Percentiles rank a stretch among this genome's conserved stretches.
Conservation (phyloP, 2,329 filamentous ascomycete genomes). For the Colletotrichum sidae region DNA sequence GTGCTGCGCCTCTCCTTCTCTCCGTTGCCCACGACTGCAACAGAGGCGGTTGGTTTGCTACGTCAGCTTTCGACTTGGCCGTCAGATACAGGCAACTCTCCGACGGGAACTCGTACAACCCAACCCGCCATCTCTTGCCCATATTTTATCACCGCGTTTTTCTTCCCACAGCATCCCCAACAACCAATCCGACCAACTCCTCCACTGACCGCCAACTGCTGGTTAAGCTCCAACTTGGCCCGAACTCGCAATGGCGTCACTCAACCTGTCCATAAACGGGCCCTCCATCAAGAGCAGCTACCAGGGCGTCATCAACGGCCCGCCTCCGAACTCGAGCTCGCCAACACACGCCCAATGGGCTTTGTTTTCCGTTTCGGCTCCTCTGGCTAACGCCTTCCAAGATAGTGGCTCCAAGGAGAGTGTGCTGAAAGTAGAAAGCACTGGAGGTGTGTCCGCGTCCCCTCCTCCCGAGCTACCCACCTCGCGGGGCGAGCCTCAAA, state of each 20-base stretch:
- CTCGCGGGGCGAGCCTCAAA: slow-evolving; percentile 29
- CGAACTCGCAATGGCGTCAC: slow-evolving; percentile 74
- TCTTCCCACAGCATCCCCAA: slow-evolving; percentile 1
- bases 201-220: slow-evolving; percentile 30
- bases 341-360: slow-evolving; percentile 93
- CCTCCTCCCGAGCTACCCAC: slow-evolving; percentile 23
- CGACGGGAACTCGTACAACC: slow-evolving; percentile 31
- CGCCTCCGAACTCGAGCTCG: slow-evolving; percentile 68
- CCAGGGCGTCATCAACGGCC: slow-evolving; percentile 67
- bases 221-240: slow-evolving; percentile 38
- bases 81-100: slow-evolving; percentile 34
- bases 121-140: slow-evolving; percentile 22
- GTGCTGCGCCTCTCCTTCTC: slow-evolving; percentile 36
- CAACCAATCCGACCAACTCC: slow-evolving; percentile 3
- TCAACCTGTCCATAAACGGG: slow-evolving; percentile 83
- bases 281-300: slow-evolving; percentile 88
- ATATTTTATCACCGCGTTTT: background rate
- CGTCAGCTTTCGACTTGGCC: slow-evolving; percentile 37
- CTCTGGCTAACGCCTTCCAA: slow-evolving; percentile 93
- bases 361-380: slow-evolving; percentile 91
- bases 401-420: slow-evolving; percentile 89
- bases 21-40: slow-evolving; percentile 33
- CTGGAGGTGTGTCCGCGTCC: slow-evolving; percentile 72
- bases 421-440: slow-evolving; percentile 92
- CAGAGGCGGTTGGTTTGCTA: slow-evolving; percentile 36